A percentile compares a stretch with the other conserved stretches of the same genome.
Evolutionary conservation across 306 rosid species (phyloP).

Genomic region (Amphicarpaea edgeworthii): DNA sequence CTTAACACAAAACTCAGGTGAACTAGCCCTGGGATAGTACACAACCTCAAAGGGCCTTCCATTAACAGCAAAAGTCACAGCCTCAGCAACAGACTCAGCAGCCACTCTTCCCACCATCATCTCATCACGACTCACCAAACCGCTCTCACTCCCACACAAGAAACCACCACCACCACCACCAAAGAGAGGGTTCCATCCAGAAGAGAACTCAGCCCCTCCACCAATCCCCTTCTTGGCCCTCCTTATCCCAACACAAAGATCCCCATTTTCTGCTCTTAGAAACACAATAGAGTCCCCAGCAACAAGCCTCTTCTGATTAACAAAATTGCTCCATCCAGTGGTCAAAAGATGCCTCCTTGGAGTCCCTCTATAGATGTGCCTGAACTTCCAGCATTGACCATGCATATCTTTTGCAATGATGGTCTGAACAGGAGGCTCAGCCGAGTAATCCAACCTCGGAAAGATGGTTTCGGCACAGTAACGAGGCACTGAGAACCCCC

Average conservation of each 20-base stretch:
- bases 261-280: slow-evolving; percentile 83
- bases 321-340: slow-evolving; percentile 98
- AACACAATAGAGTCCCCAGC: slow-evolving; percentile 97
- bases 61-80: slow-evolving; percentile 75
- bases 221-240: slow-evolving; percentile 95
- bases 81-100: slow-evolving; percentile 71
- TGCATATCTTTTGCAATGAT: slow-evolving; percentile 90
- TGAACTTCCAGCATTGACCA: slow-evolving; percentile 89
- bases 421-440: slow-evolving; percentile 90
- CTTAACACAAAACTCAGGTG: slow-evolving; percentile 87
- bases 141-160: slow-evolving; percentile 49
- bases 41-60: slow-evolving; percentile 83
- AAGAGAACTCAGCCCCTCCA: slow-evolving; percentile 67
- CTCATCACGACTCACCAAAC: slow-evolving; percentile 43
- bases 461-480: slow-evolving; percentile 96
- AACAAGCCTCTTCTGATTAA: slow-evolving; percentile 93
- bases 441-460: slow-evolving; percentile 81
- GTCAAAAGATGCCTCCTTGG: slow-evolving; percentile 97
- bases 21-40: slow-evolving; percentile 87
- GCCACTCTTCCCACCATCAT: slow-evolving; percentile 54
- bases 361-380: slow-evolving; percentile 97
- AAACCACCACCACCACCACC: slow-evolving; percentile 54
- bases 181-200: slow-evolving; percentile 72
- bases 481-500: slow-evolving; percentile 98
- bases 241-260: slow-evolving; percentile 93